phyloP scores from a whole-genome alignment of 2,329 filamentous ascomycete species.

The Amauroascus verrucosus region DNA sequence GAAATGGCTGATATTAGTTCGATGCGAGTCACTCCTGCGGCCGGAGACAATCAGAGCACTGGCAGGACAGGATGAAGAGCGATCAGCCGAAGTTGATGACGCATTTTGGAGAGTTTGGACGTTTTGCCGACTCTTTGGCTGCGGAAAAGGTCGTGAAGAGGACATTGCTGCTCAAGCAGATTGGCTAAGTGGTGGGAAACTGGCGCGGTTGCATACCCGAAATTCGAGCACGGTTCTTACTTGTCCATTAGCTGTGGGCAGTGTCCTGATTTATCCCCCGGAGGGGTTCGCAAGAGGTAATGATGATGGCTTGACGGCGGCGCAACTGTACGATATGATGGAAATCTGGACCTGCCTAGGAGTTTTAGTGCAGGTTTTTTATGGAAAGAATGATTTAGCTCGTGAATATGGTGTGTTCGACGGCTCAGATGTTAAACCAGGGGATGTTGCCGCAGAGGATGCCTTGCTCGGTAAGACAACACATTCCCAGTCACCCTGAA shows the following conservation, averaged over 20 bases:
- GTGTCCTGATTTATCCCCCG: constrained; percentile 46
- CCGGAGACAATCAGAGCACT: constrained; percentile 47
- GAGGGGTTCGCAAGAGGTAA: constrained; percentile 52
- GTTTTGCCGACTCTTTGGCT: constrained; percentile 55
- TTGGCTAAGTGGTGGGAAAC: constrained; percentile 50
- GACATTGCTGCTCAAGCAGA: constrained; percentile 52
- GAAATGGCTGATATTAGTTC: constrained; percentile 47
- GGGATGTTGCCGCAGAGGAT: constrained; percentile 38
- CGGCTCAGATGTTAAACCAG: constrained; percentile 40
- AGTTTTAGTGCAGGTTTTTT: constrained; percentile 46
- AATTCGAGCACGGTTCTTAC: constrained; percentile 40
- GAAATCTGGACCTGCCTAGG: constrained; percentile 55
- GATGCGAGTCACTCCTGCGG: constrained; percentile 48
- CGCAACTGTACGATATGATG: constrained; percentile 53
- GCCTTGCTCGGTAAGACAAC: constrained; percentile 40
- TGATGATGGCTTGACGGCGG: constrained; percentile 42
- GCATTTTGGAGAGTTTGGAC: constrained; percentile 58
- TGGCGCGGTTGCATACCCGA: constrained; percentile 41
- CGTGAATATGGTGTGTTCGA: constrained; percentile 48
- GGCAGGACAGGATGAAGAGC: constrained; percentile 36
- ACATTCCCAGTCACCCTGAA: not conserved
- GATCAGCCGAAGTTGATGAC: constrained; percentile 47
- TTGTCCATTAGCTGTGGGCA: constrained; percentile 42
- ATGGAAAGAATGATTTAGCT: constrained; percentile 46
- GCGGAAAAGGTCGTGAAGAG: constrained; percentile 47